Base-by-base conservation (phyloP, 768 basidiomycete genomes). In the Hortiboletus campestris region DNA sequence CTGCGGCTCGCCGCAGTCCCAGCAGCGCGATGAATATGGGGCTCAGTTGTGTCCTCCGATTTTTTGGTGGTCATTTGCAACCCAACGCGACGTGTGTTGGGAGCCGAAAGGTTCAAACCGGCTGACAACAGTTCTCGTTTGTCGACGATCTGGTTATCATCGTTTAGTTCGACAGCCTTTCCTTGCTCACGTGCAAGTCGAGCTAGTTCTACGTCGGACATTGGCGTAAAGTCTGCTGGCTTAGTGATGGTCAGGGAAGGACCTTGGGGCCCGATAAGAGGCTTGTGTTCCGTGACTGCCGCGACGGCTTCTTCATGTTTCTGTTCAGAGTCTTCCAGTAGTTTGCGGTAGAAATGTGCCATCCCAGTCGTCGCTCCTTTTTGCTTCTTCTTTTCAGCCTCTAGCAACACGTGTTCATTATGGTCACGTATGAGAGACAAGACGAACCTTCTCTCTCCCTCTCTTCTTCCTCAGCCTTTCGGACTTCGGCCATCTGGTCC, bases 91-190 rank as follows among this genome's bases (percentile, higher is more conserved):
- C 92, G 80, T 6, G 90, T 92, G 67, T 92, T 89, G 36, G 88
- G 84, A 56, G 89, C 82, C 34, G 91, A 85, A 43, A 98, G 79
- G 68, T 99, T 99, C 53, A 99, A 75, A 2, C 97, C 97, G 6
- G 96, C 95, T 20, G 88, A 84, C 43, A 98, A 78, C 9, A 99
- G 76, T 49, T 95, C 91, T 53, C 95, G 86, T 67, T 95, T 94
- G 75, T 99, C 97, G 46, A 99, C 88, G 44, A 98, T 94, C 69
- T 95, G 91, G 63, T 94, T 95, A 63, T 98, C 95, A 70, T 98
- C 96, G 70, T 98, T 98, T 34, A 98, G 75, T 71, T 98, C 96
- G 34, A 99, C 86, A 12, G 85, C 79, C 69, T 89, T 89, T 22
- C 94, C 95, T 65, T 88, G 79, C 55, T 79, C 82, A 61, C 78